A percentile compares a stretch with the other conserved stretches of the same genome.
phyloP scores from a whole-genome alignment of 345 rosid species.

The Jatropha curcas region DNA sequence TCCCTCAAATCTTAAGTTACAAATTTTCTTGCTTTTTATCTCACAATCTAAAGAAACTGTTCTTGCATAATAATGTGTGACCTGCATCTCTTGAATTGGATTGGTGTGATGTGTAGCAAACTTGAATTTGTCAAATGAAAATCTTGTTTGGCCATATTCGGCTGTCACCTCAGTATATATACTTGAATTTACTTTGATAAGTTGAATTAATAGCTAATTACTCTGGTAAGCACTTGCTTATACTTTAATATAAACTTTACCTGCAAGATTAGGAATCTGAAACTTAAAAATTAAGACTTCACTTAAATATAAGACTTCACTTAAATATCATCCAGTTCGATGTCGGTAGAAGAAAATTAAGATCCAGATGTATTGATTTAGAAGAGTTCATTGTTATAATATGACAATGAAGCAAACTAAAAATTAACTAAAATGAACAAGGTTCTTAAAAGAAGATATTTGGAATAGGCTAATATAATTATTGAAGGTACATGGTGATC shows the following conservation, averaged over 20 bases:
- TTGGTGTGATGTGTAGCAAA: slow-evolving; percentile 46
- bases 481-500: background rate
- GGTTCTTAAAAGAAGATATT: background rate
- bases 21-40: slow-evolving; percentile 12
- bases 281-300: too few species aligned
- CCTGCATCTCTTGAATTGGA: slow-evolving; percentile 33
- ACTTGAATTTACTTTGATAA: slow-evolving; percentile 4
- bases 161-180: slow-evolving; percentile 32
- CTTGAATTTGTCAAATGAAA: slow-evolving; percentile 41
- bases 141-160: slow-evolving; percentile 36
- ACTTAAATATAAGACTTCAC: too few species aligned
- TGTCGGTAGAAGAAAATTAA: too few species aligned
- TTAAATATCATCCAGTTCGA: too few species aligned
- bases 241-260: too few species aligned
- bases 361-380: too few species aligned
- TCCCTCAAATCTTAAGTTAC: background rate
- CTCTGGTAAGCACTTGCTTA: too few species aligned
- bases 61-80: slow-evolving; percentile 40
- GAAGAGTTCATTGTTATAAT: too few species aligned
- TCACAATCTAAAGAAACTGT: slow-evolving; percentile 28
- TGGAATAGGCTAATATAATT: background rate
- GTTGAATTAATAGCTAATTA: too few species aligned
- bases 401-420: too few species aligned
- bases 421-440: background rate
- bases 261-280: too few species aligned